A percentile compares a stretch with the other conserved stretches of the same genome.
Evolutionary conservation across 306 rosid species (phyloP).

Genomic region (Vigna trinervia): DNA sequence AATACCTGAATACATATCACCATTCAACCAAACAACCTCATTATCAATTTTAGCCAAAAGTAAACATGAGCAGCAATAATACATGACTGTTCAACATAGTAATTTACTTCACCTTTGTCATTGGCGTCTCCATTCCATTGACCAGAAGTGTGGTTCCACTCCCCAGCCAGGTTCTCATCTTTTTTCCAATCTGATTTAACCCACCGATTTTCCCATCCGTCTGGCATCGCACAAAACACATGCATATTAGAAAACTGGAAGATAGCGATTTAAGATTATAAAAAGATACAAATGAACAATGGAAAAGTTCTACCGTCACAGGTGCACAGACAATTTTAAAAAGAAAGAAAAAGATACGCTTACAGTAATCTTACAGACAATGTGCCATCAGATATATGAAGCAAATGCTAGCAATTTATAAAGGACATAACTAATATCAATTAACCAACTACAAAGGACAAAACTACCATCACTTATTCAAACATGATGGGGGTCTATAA

Average conservation of each 20-base stretch:
- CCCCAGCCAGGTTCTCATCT: constrained; percentile 87
- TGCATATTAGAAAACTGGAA: constrained; percentile 36
- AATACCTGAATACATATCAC: constrained; percentile 67
- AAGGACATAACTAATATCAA: neutral
- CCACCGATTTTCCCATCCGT: constrained; percentile 95
- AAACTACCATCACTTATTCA: neutral
- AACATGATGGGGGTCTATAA: neutral
- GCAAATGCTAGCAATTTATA: constrained; percentile 20
- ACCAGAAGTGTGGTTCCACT: constrained; percentile 96
- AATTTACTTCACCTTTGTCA: constrained; percentile 73
- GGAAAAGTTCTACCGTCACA: neutral
- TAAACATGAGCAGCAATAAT: constrained; percentile 9
- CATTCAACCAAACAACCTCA: constrained; percentile 24
- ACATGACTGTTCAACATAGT: neutral
- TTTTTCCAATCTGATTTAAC: constrained; percentile 96
- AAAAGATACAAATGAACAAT: neutral
- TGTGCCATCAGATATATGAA: constrained; percentile 12
- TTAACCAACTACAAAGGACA: neutral
- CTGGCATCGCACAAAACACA: constrained; percentile 52
- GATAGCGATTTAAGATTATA: neutral
- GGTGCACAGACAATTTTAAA: neutral
- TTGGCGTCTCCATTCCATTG: constrained; percentile 88
- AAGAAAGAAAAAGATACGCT: neutral
- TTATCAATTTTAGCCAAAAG: constrained; percentile 4
- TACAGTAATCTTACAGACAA: neutral